Evolutionary conservation across 257 asterid genomes (phyloP), one percentile per base, ranked within the genome.

Genomic region (Solanum lycopersicoides): DNA sequence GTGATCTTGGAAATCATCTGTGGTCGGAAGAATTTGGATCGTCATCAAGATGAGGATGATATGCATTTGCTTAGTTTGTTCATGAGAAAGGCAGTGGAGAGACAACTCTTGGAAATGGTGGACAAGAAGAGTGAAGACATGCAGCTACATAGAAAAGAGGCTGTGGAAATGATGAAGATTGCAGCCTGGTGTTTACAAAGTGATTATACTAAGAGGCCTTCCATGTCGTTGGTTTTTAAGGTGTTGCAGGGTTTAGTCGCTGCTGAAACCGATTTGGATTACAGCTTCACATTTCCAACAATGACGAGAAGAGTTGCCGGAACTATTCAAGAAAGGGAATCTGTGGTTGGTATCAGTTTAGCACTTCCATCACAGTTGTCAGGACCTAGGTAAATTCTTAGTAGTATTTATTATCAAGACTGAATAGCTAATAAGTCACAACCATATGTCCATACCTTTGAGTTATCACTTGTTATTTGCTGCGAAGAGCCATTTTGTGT

Each of bases 161-260:
- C 66, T 13, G 20, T 60, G 47, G 83, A 86, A 42, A 71, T 89
- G 88, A 85, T 89, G 87, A 82, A 32, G 79, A 32, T 89, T 65
- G 90, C 88, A 1, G 91, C 82, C 15, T 87, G 88, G 87, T 89
- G 90, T 75, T 63, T 89, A 56, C 90, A 87, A 37, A 65, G 82
- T 37, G 90, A 89, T 86, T 86, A 30, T 53, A 88, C 86, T 9
- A 86, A 41, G 53, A 88, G 91, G 86, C 91, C 90, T 72, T 63
- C 89, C 60, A 89, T 86, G 89, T 53, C 63, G 1, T 9, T 83
- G 23, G 89, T 88, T 16, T 88, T 86, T 84, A 86, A 88, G 71
- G 90, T 88, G 4, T 63, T 90, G 37, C 89, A 90, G 14, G 90
- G 88, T 18, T 68, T 82, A 23, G 76, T 83, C 18, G 83, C 74